These are phyloP conservation scores for Thermothielavioides terrestris DNA, from an alignment of 495 filamentous ascomycete species.

Conservation along the genomic window DNA sequence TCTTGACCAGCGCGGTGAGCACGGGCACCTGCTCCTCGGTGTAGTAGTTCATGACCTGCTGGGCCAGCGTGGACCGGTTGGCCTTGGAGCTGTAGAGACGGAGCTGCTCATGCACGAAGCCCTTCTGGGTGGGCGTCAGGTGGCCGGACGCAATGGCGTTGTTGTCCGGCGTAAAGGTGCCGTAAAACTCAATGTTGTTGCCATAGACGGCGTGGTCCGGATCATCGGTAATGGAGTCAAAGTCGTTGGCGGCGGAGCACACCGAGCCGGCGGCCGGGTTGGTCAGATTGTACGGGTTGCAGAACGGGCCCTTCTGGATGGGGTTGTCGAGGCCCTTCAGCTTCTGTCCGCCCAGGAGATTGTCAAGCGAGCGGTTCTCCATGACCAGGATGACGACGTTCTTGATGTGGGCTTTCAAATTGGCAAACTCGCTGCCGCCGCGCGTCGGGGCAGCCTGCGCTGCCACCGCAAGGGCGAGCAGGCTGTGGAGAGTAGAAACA, in stretches of 20 bases:
- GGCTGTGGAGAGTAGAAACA: neutral
- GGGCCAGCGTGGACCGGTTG: constrained; percentile 31
- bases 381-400: constrained; percentile 28
- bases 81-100: constrained; percentile 24
- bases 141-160: constrained; percentile 27
- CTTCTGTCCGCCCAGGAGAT: constrained; percentile 23
- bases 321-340: constrained; percentile 15
- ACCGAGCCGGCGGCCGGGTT: constrained; percentile 29
- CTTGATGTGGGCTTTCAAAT: constrained; percentile 21
- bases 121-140: constrained; percentile 24
- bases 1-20: constrained; percentile 38
- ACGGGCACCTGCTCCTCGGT: constrained; percentile 42
- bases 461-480: neutral
- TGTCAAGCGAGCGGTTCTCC: constrained; percentile 30
- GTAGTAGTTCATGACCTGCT: constrained; percentile 46
- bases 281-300: constrained; percentile 31
- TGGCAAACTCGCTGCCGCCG: neutral
- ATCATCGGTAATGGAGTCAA: constrained; percentile 40
- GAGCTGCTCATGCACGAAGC: constrained; percentile 45
- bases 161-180: constrained; percentile 37
- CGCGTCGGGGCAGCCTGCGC: neutral
- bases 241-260: constrained; percentile 36
- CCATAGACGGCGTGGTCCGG: constrained; percentile 44
- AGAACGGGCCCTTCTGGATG: constrained; percentile 19
- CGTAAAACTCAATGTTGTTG: constrained; percentile 46